These are phyloP conservation scores for Rhizophagus sp. DNA, from an alignment of 192 early-diverging fungal genomes.

Conservation along the genomic window DNA sequence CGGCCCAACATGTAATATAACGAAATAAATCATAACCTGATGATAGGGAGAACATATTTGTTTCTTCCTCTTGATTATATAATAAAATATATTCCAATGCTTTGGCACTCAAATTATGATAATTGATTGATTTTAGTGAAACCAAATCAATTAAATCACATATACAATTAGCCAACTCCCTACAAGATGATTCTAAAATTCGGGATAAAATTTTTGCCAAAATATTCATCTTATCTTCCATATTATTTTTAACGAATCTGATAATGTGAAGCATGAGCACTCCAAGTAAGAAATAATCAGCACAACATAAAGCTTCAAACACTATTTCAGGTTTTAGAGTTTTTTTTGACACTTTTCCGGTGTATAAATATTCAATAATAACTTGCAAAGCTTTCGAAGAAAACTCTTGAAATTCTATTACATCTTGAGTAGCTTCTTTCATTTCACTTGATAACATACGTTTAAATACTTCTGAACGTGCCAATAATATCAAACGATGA, in stretches of 20 bases:
- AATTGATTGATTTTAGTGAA: background rate
- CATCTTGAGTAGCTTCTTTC: background rate
- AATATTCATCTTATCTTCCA: background rate
- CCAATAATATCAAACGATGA: background rate
- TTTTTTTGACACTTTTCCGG: background rate
- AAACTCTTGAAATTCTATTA: background rate
- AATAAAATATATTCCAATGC: background rate
- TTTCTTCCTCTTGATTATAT: background rate
- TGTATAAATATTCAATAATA: background rate
- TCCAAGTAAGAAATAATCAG: background rate
- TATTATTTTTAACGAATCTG: background rate
- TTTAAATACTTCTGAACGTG: background rate
- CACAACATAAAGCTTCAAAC: background rate
- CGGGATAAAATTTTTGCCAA: background rate
- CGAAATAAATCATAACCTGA: constrained; percentile 6
- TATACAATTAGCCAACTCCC: background rate
- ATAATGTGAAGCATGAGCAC: too few species aligned
- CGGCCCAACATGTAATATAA: constrained; percentile 7
- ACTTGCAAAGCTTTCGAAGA: background rate
- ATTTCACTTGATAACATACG: background rate
- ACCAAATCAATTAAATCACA: background rate
- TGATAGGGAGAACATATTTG: background rate
- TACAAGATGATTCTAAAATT: background rate
- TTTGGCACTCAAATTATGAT: background rate
- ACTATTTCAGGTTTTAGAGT: background rate